Evolutionary conservation across 2,329 filamentous ascomycete genomes (phyloP), one percentile per base, ranked within the genome.

Genomic region (Berkeleyomyces basicola): DNA sequence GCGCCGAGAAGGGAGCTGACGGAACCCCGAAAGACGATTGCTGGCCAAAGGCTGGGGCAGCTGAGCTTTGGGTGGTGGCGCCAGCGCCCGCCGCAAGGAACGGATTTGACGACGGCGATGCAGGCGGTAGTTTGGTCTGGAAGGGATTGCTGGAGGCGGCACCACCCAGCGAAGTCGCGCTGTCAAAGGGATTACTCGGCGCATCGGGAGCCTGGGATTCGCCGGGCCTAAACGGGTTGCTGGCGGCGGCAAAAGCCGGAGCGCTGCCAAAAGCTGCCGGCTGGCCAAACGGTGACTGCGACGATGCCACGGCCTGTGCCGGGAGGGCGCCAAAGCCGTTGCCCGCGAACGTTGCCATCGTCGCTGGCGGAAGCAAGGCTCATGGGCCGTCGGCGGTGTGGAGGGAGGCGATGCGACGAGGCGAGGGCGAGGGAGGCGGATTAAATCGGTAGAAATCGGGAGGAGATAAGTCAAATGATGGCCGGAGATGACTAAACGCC

Each of bases 251-350:
- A 44, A 59, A 59, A 7, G 43, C 58, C 14, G 49, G 51, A 53
- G 58, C 59, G 31, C 31, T 16, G 16, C 58, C 58, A 59, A 51
- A 23, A 9, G 1, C 3, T 39, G 58, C 37, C 16, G 61, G 46
- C 31, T 62, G 61, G 36, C 63, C 51, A 31, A 66, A 66, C 6
- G 66, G 61, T 31, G 60, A 53, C 10, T 61, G 58, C 16, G 62
- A 61, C n/a, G 59, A n/a, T 37, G 63, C 47, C 55, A 62, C 57
- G 33, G 16, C 57, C 36, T 31, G n/a, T 42, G 55, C 46, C 39
- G 46, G 60, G 16, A 33, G 36, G 39, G 59, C 36, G 31, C 57
- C 63, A 59, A 58, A 51, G 43, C 61, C 63, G 57, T 63, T 65
- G 49, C 63, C 63, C 43, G 61, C 60, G 44, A 62, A 58, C 16